Conservation (phyloP, 2,329 filamentous ascomycete genomes). For the Xylaria hypoxylon region DNA sequence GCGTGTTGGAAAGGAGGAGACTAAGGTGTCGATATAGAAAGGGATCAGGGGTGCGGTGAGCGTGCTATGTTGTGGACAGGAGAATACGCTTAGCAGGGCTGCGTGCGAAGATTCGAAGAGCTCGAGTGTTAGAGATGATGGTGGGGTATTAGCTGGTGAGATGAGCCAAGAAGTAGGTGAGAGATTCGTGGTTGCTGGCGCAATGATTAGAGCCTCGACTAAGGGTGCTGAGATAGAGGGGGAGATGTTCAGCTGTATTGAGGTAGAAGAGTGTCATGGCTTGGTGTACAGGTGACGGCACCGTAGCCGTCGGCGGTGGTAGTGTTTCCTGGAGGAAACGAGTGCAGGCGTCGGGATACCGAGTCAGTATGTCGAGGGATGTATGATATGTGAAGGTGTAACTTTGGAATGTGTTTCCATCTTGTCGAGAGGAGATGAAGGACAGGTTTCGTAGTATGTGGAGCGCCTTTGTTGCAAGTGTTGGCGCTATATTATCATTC, state of each 20-base stretch:
- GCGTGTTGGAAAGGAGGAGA: conserved; percentile 80
- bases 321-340: conserved; percentile 74
- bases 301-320: conserved; percentile 62
- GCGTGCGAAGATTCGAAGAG: conserved; percentile 92
- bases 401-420: conserved; percentile 80
- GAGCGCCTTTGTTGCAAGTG: conserved; percentile 76
- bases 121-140: conserved; percentile 61
- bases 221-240: conserved; percentile 73
- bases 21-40: conserved; percentile 85
- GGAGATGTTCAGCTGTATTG: conserved; percentile 86
- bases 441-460: conserved; percentile 80
- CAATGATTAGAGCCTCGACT: conserved; percentile 79
- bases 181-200: conserved; percentile 80
- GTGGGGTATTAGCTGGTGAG: conserved; percentile 50
- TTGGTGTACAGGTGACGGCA: conserved; percentile 73
- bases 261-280: conserved; percentile 89
- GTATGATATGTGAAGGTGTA: conserved; percentile 87
- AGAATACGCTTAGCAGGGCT: conserved; percentile 81
- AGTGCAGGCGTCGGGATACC: conserved; percentile 74
- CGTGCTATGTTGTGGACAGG: conserved; percentile 79
- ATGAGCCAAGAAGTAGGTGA: conserved; percentile 51
- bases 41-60: conserved; percentile 79
- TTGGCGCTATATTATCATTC: conserved; percentile 64
- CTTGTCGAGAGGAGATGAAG: conserved; percentile 82
- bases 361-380: conserved; percentile 82